Evolutionary conservation across 1,284 basidiomycete species (phyloP).

Genomic region (Fomitopsis betulina): DNA sequence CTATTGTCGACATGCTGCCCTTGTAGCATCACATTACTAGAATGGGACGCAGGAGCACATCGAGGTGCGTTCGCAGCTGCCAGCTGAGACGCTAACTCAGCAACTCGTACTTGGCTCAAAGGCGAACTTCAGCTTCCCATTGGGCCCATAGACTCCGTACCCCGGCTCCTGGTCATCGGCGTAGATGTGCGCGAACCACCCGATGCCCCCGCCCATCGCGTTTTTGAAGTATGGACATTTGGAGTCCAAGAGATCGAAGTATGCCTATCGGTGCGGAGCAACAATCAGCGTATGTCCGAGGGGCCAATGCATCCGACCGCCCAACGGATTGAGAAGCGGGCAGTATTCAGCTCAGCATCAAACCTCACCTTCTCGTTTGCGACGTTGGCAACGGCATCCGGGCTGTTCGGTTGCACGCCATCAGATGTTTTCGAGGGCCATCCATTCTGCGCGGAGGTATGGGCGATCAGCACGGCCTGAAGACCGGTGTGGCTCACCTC

Average conservation of each 20-base stretch:
- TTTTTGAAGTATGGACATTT: slow-evolving; percentile 59
- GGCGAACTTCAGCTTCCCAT: slow-evolving; percentile 47
- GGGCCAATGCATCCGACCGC: neutral
- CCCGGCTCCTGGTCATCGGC: slow-evolving; percentile 61
- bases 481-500: slow-evolving; percentile 36
- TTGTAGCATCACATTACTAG: neutral
- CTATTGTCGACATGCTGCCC: neutral
- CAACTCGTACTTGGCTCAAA: slow-evolving; percentile 30
- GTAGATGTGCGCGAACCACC: slow-evolving; percentile 80
- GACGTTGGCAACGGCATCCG: slow-evolving; percentile 48
- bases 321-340: neutral
- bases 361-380: slow-evolving; percentile 50
- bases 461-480: neutral
- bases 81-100: neutral
- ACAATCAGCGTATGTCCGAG: neutral
- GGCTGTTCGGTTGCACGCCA: slow-evolving; percentile 55
- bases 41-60: too few species aligned
- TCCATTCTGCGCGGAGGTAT: slow-evolving; percentile 47
- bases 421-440: slow-evolving; percentile 62
- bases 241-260: slow-evolving; percentile 55
- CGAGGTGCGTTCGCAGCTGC: too few species aligned
- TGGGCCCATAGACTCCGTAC: slow-evolving; percentile 54
- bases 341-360: neutral
- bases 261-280: slow-evolving; percentile 37
- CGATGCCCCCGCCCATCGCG: slow-evolving; percentile 56